Percentiles rank a stretch among this genome's conserved stretches.
Conservation (phyloP, 2,329 filamentous ascomycete species). For the Alternaria consortialis region DNA sequence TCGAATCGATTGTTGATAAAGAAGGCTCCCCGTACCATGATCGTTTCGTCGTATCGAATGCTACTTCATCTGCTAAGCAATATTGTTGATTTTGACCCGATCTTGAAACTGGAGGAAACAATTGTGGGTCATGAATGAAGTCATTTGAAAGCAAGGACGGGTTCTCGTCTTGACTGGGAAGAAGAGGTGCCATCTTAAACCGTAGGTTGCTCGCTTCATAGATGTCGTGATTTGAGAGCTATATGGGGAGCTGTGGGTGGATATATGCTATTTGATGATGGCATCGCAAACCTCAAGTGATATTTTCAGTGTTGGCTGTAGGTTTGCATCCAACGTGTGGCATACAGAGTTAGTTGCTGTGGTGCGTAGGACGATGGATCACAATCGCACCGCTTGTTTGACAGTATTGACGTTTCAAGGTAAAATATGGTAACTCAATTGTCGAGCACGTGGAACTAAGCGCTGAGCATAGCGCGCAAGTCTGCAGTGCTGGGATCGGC, state of each 20-base stretch:
- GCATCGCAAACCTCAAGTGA: not conserved
- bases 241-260: not conserved
- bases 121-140: not conserved
- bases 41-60: not conserved
- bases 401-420: not conserved
- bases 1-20: not conserved
- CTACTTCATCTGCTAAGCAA: not conserved
- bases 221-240: not conserved
- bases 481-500: not conserved
- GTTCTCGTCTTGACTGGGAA: not conserved
- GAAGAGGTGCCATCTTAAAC: not conserved
- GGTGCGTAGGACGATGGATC: constrained; percentile 3
- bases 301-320: not conserved
- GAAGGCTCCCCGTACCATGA: not conserved
- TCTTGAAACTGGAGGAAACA: not conserved
- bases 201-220: not conserved
- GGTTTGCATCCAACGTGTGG: constrained; percentile 12
- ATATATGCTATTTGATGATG: not conserved
- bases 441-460: not conserved
- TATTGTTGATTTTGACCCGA: not conserved
- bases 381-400: constrained; percentile 16
- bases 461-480: not conserved
- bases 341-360: not conserved
- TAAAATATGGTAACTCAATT: not conserved
- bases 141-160: not conserved